A percentile compares a stretch with the other conserved stretches of the same genome.
Conservation (phyloP, 2,329 filamentous ascomycete species). For the Pseudogymnoascus sp. region DNA sequence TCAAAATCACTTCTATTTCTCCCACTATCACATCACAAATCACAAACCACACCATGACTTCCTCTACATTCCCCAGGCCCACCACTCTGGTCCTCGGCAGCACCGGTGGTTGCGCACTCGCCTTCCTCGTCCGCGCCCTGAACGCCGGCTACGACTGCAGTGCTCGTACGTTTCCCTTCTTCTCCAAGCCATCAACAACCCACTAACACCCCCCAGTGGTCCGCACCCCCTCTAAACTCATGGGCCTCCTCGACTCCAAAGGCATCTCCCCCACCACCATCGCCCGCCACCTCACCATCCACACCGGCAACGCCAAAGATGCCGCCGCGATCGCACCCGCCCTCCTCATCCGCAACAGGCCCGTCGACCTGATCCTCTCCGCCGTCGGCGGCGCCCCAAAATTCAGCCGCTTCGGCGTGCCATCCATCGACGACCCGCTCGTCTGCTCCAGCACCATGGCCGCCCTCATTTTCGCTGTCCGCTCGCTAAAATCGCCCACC, state of each 20-base stretch:
- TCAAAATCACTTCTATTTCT: neutral
- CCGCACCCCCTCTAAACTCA: slow-evolving; percentile 43
- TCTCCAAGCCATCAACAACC: neutral
- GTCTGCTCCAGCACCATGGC: slow-evolving; percentile 40
- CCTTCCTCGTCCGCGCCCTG: slow-evolving; percentile 38
- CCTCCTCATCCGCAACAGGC: slow-evolving; percentile 26
- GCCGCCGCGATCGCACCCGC: slow-evolving; percentile 30
- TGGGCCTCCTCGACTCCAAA: slow-evolving; percentile 25
- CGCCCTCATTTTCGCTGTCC: slow-evolving; percentile 33
- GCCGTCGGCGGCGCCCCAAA: slow-evolving; percentile 37
- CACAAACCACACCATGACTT: neutral
- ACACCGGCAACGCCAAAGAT: slow-evolving; percentile 42
- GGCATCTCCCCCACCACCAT: slow-evolving; percentile 12
- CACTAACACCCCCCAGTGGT: slow-evolving; percentile 26
- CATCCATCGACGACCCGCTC: slow-evolving; percentile 36
- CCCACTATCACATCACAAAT: neutral
- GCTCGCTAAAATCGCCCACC: slow-evolving; percentile 17
- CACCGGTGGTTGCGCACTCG: slow-evolving; percentile 41
- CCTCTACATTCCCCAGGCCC: slow-evolving; percentile 21
- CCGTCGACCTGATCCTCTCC: slow-evolving; percentile 40
- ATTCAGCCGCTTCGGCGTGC: slow-evolving; percentile 21
- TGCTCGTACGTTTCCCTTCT: slow-evolving; percentile 22
- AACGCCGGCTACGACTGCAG: slow-evolving; percentile 39
- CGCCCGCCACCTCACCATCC: slow-evolving; percentile 34
- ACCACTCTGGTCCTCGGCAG: slow-evolving; percentile 46